Evolutionary conservation across 116 monocot species (phyloP), one percentile per base, ranked within the genome.

Genomic region (Phalaenopsis hybrid): DNA sequence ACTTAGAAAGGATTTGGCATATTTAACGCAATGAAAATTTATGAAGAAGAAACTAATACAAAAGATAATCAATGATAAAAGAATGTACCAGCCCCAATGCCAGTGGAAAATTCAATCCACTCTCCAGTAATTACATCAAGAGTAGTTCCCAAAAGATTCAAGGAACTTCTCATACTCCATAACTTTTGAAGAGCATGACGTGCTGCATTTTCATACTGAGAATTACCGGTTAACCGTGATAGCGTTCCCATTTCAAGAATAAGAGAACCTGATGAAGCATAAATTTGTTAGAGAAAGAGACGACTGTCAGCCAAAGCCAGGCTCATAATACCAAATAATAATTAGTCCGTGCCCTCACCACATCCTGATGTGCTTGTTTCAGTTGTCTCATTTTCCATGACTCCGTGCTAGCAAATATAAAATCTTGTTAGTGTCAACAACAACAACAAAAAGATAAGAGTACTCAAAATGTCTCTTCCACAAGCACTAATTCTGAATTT

Each of bases 361-460:
- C 94, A 92, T 45, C 96, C 96, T 78, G 96, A 96, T 89, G 94
- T 96, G 88, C 94, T 94, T 79, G 94, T 96, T 91, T 96, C 96
- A 79, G 94, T 88, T 84, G 94, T 94, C 77, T 96, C 96, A 85
- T 94, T 91, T 81, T 92, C 88, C 83, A 91, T 87, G 51, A 96
- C 92, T 79, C 96, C 94, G 68, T 91, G 59, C 96, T 96, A 85
- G 76, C 52, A 63, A 86, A 80, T 4, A 79, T 31, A 76, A 69
- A 84, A 80, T 68, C 21, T 45, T 45, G 45, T 5, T 45, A 44
- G 75, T 17, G 46, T 75, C 72, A 72, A 37, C 72, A 72, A 75
- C 16, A 45, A 75, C 6, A 18, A n/a, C 11, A 75, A 75, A 51
- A 0, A 51, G 13, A 12, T 12, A 12, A 13, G 51, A 51, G 51